Evolutionary conservation across 2,329 filamentous ascomycete genomes (phyloP), one percentile per base, ranked within the genome.

Genomic region (Ophiostoma quercus): DNA sequence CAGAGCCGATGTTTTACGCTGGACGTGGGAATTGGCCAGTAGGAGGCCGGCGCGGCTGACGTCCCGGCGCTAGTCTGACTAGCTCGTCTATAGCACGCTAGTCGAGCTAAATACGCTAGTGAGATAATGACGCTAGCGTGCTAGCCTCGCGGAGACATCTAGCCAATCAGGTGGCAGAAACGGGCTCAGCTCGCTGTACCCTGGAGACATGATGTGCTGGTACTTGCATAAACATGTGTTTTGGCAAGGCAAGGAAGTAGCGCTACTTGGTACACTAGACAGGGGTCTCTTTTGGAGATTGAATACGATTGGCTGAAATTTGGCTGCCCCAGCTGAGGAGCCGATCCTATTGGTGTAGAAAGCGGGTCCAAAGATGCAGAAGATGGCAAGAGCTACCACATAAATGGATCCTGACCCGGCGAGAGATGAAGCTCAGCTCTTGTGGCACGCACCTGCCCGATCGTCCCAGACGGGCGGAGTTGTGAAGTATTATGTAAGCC

Each of bases 1-100:
- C 8, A 29, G 47, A 54, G 47, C 7, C 47, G 47, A n/a, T n/a
- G 47, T 54, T 34, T 41, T 41, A 11, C 39, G 39, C 39, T 41
- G 39, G 11, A 25, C n/a, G n/a, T 22, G 5, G 51, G 11, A 11
- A 34, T 39, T 16, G 37, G 39, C 67, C 67, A 68, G 67, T 68
- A 32, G 22, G 34, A 41, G 51, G 51, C 2, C 32, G 67, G 47
- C 67, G 67, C 67, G 67, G 67, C 67, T 68, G 51, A 25, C 54
- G 51, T 43, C 51, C 67, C 34, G 67, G 25, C 67, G 51, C 54
- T 62, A 41, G 51, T 19, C 7, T 3, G 8, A 12, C 62, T 65
- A 57, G 51, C 19, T n/a, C 16, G 16, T 16, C 4, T 16, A 47
- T 8, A 8, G 19, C 7, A n/a, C 57, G 11, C 57, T 60, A 60